Base-by-base conservation (phyloP, 306 rosid genomes). In the Cucumis hystrix region DNA sequence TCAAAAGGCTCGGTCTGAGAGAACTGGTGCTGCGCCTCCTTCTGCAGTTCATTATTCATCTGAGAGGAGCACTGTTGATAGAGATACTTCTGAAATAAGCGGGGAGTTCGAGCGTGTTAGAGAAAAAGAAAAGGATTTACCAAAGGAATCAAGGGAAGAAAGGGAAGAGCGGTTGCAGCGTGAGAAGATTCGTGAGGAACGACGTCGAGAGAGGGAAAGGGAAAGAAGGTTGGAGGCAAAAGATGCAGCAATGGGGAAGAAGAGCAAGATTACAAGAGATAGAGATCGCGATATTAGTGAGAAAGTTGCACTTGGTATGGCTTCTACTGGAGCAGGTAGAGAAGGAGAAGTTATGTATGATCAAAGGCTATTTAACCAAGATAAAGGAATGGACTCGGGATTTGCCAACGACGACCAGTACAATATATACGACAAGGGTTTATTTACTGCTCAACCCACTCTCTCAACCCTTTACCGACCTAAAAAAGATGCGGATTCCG, bases 241-340 rank as follows among this genome's bases (percentile, higher is more conserved):
- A 83, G 98, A 94, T 81, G 92, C 88, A 52, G 89, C 98, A 14
- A 87, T 89, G 96, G 97, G 98, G 39, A 90, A 94, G 93, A 94
- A 85, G 79, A 94, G 97, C 81, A 94, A 94, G 87, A 89, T 92
- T 68, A 94, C 97, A 10, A 84, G 98, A 79, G 97, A 94, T 64
- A 84, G 97, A 84, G 98, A 94, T 73, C 94, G 97, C 70, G 98
- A 94, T 84, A 59, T 91, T 11, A 94, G 97, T 77, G 98, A 94
- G 87, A 92, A 94, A 80, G 98, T 94, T 79, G 96, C 98, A 54
- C 98, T 92, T 79, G 96, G 95, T 55, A 80, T 92, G 97, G 97
- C 98, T 59, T 87, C 93, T 20, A 73, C 93, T 0, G 92, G 93
- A 80, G 61, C 86, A 16, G 91, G 91, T 79, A 81, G 82, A 81